Percentiles rank a stretch among this genome's conserved stretches.
Conservation (phyloP, 2,329 filamentous ascomycete species). For the Cercospora zeae-maydis region DNA sequence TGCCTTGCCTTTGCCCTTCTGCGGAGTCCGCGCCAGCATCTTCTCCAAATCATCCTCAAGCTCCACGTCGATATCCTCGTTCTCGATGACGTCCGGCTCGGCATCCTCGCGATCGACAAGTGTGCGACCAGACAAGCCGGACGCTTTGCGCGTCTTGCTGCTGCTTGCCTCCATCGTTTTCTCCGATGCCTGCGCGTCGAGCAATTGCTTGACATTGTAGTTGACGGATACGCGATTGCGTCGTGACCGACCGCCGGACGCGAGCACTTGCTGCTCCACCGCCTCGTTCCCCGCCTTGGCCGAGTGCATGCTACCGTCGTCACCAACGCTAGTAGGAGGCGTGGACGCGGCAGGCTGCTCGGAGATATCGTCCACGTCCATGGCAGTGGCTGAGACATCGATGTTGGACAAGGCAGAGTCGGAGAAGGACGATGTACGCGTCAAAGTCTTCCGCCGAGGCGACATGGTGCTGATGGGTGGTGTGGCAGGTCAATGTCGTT, state of each 20-base stretch:
- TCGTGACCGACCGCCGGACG: conserved; percentile 47
- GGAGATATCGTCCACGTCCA: conserved; percentile 35
- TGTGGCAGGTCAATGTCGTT: background rate
- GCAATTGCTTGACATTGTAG: conserved; percentile 54
- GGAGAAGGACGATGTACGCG: conserved; percentile 40
- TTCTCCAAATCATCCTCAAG: conserved; percentile 42
- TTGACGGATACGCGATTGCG: conserved; percentile 55
- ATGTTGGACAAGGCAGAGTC: conserved; percentile 45
- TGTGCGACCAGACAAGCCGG: conserved; percentile 36
- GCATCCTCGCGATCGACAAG: conserved; percentile 28
- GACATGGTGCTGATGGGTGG: background rate
- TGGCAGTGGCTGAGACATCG: conserved; percentile 35
- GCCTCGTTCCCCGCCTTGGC: conserved; percentile 27
- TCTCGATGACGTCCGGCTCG: conserved; percentile 24
- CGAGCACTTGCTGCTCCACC: conserved; percentile 19
- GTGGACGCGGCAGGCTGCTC: conserved; percentile 60
- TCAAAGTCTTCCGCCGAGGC: conserved; percentile 7
- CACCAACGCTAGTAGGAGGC: conserved; percentile 64
- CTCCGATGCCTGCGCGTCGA: conserved; percentile 27
- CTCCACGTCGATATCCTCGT: conserved; percentile 46
- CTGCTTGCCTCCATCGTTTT: conserved; percentile 14
- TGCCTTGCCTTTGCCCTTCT: conserved; percentile 14
- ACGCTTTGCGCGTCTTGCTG: conserved; percentile 54
- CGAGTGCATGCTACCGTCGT: conserved; percentile 55
- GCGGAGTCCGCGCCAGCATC: conserved; percentile 15